Conservation (phyloP, 2,329 filamentous ascomycete species). For the Pseudocercospora musae region DNA sequence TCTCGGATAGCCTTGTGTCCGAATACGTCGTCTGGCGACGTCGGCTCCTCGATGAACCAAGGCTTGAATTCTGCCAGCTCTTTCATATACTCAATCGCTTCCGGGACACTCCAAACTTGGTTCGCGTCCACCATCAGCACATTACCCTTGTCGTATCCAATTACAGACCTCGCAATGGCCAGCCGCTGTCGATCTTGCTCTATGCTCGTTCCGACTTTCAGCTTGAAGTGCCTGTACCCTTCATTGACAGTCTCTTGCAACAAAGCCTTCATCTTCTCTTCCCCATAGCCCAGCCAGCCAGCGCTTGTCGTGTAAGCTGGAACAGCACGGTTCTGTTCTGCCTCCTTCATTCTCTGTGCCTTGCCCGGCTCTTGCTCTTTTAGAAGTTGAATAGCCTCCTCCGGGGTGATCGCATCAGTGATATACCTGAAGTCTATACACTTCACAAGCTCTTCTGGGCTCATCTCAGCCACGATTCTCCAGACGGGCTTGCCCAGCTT, state of each 20-base stretch:
- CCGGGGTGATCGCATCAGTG: constrained; percentile 84
- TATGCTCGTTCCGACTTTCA: constrained; percentile 77
- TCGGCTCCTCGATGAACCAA: constrained; percentile 87
- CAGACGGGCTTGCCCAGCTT: constrained; percentile 81
- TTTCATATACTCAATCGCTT: constrained; percentile 84
- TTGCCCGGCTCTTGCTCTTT: constrained; percentile 65
- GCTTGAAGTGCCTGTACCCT: constrained; percentile 83
- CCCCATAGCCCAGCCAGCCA: constrained; percentile 86
- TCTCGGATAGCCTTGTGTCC: constrained; percentile 83
- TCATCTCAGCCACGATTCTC: constrained; percentile 87
- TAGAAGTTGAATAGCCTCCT: constrained; percentile 73
- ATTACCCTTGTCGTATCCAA: constrained; percentile 79
- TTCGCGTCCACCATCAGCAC: constrained; percentile 92
- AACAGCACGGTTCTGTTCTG: constrained; percentile 69
- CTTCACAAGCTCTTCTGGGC: constrained; percentile 76
- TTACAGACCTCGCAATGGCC: constrained; percentile 70
- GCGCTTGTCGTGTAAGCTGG: constrained; percentile 89
- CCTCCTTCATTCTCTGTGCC: constrained; percentile 67
- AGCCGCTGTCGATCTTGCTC: constrained; percentile 70
- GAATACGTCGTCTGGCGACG: constrained; percentile 82
- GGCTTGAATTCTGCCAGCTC: constrained; percentile 77
- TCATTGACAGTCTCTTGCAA: constrained; percentile 70
- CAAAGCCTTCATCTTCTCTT: constrained; percentile 78
- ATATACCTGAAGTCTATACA: constrained; percentile 96
- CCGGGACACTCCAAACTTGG: constrained; percentile 84